Evolutionary conservation across 176 grass and related monocot genomes (phyloP).

Genomic region (Carex kokanica): DNA sequence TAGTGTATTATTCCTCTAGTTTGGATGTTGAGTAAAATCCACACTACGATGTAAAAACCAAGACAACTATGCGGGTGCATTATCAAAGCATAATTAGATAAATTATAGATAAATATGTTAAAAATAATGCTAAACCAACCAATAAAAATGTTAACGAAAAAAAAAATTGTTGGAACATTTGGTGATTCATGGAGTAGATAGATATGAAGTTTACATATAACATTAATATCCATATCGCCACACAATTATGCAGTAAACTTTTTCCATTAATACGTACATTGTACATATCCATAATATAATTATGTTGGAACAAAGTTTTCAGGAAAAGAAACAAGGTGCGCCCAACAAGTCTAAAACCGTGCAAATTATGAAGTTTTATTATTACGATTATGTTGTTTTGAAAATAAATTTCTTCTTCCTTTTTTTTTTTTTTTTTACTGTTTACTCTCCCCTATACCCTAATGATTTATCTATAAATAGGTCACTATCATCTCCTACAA

Average conservation of each 20-base stretch:
- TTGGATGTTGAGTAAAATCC: no score
- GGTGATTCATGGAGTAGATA: background rate
- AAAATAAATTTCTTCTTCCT: background rate
- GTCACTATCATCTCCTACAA: background rate
- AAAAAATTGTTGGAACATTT: background rate
- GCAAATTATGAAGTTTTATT: no score
- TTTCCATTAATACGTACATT: background rate
- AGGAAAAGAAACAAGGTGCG: background rate
- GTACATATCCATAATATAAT: background rate
- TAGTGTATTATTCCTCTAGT: no score
- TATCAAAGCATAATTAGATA: background rate
- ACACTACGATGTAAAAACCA: no score
- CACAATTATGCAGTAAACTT: background rate
- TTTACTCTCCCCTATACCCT: background rate
- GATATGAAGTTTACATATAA: background rate
- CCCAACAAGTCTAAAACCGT: background rate
- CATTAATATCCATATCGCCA: background rate
- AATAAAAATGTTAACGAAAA: background rate
- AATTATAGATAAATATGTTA: no score
- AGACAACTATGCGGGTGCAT: no score
- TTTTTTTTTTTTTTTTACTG: background rate
- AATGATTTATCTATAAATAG: background rate
- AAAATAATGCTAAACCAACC: background rate
- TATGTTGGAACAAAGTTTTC: background rate
- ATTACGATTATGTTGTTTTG: background rate